Percentiles rank a stretch among this genome's conserved stretches.
Conservation (phyloP, 371 early-diverging fungal genomes). For the Mucor sp. region DNA sequence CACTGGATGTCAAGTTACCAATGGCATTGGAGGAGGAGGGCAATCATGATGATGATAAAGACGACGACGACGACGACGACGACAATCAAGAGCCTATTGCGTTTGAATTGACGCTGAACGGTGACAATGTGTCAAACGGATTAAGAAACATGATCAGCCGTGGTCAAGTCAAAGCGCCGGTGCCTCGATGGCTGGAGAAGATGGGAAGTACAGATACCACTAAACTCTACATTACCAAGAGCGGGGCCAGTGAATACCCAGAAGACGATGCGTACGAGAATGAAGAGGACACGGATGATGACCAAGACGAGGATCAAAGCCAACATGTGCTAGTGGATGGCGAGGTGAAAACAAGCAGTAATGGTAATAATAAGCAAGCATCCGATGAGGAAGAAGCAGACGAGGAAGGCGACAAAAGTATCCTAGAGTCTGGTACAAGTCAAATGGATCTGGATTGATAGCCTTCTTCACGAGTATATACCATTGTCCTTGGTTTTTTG, state of each 20-base stretch:
- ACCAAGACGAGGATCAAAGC: neutral
- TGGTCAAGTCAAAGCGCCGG: slow-evolving; percentile 40
- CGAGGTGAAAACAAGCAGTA: neutral
- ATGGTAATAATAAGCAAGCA: neutral
- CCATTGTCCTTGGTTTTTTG: too few species aligned
- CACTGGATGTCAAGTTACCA: neutral
- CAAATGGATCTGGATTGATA: neutral
- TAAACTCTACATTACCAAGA: slow-evolving; percentile 20
- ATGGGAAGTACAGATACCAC: slow-evolving; percentile 20
- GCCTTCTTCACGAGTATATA: too few species aligned
- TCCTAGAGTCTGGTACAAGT: neutral
- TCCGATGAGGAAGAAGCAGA: neutral
- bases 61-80: neutral
- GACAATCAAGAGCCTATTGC: neutral
- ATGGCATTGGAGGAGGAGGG: neutral
- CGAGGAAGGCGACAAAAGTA: neutral
- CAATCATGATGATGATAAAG: too few species aligned
- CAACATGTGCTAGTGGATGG: neutral
- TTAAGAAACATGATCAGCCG: slow-evolving; percentile 37
- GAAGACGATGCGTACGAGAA: slow-evolving; percentile 12
- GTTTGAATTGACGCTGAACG: slow-evolving; percentile 40
- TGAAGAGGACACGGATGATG: neutral
- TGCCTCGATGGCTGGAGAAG: slow-evolving; percentile 48
- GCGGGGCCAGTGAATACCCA: slow-evolving; percentile 13
- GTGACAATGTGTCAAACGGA: slow-evolving; percentile 56